Percentiles rank a stretch among this genome's conserved stretches.
phyloP scores from a whole-genome alignment of 768 basidiomycete genomes.

The Galerina sulciceps region DNA sequence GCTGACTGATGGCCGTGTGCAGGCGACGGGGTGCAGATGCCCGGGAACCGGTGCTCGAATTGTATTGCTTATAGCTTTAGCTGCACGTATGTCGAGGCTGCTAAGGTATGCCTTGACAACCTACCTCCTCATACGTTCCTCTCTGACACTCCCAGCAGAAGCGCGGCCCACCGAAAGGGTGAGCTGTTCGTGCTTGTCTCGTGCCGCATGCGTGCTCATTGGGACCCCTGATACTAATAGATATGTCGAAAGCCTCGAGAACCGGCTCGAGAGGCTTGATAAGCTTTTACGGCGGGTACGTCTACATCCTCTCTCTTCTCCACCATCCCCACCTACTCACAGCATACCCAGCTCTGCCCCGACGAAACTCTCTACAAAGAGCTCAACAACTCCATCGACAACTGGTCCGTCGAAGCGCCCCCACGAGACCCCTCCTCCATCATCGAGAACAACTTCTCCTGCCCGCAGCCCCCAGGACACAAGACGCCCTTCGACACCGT shows the following conservation, averaged over 20 bases:
- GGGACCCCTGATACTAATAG: conserved; percentile 30
- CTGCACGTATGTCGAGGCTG: conserved; percentile 73
- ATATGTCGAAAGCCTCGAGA: conserved; percentile 68
- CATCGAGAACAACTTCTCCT: conserved; percentile 6
- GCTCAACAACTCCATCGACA: conserved; percentile 42
- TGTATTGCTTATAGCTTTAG: conserved; percentile 65
- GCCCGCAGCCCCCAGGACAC: background rate
- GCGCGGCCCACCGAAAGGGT: conserved; percentile 70
- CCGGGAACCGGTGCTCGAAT: conserved; percentile 68
- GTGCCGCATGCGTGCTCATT: background rate
- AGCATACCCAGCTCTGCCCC: conserved; percentile 56
- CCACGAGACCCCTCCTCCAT: conserved; percentile 26
- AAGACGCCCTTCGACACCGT: conserved; percentile 27
- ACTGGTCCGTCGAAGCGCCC: conserved; percentile 21
- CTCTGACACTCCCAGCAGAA: conserved; percentile 33
- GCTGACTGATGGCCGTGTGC: background rate
- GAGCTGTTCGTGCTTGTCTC: conserved; percentile 8
- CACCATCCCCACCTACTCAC: background rate
- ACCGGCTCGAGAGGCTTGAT: conserved; percentile 63
- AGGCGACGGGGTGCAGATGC: conserved; percentile 78
- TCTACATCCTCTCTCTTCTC: conserved; percentile 1
- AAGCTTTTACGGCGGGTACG: conserved; percentile 50
- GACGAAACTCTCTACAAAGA: conserved; percentile 65
- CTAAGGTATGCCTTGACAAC: conserved; percentile 50
- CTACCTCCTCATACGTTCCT: conserved; percentile 16